phyloP scores from a whole-genome alignment of 1,139 yeast species.

The Geotrichum aggregatum region DNA sequence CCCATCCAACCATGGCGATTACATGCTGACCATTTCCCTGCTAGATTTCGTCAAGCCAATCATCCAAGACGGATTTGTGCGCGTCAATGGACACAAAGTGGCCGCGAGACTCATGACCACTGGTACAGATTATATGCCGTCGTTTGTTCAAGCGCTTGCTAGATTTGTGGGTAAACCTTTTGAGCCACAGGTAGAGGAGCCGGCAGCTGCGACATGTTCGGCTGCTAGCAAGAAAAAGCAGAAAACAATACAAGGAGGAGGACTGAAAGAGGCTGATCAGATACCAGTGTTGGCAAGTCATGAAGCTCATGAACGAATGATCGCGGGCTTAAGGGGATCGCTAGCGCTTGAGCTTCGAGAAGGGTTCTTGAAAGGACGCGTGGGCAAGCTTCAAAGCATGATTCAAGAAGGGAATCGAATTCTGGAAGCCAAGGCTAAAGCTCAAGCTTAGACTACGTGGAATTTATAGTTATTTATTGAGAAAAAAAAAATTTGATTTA shows the following conservation, averaged over 20 bases:
- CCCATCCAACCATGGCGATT: constrained; percentile 7
- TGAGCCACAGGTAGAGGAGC: no score
- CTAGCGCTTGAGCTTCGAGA: constrained; percentile 10
- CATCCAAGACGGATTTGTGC: constrained; percentile 11
- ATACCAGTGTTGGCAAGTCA: background rate
- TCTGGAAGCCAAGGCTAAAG: background rate
- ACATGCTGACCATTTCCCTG: constrained; percentile 1
- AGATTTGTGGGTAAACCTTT: background rate
- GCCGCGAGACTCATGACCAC: constrained; percentile 5
- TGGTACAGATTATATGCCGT: constrained; percentile 11
- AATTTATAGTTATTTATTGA: background rate
- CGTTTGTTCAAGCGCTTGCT: constrained; percentile 1
- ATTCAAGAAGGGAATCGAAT: constrained; percentile 5
- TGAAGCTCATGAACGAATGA: background rate
- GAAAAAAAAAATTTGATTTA: background rate
- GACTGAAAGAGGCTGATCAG: background rate
- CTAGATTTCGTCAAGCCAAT: constrained; percentile 15
- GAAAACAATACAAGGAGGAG: no score
- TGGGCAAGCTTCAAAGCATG: constrained; percentile 6
- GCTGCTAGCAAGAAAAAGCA: no score
- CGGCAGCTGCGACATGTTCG: no score
- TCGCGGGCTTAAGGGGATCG: constrained; percentile 7
- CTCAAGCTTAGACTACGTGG: background rate
- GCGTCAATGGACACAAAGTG: constrained; percentile 6
- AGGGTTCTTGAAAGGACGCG: constrained; percentile 10